A percentile compares a stretch with the other conserved stretches of the same genome.
phyloP scores from a whole-genome alignment of 768 basidiomycete genomes.

The Rhodotorula graminis region DNA sequence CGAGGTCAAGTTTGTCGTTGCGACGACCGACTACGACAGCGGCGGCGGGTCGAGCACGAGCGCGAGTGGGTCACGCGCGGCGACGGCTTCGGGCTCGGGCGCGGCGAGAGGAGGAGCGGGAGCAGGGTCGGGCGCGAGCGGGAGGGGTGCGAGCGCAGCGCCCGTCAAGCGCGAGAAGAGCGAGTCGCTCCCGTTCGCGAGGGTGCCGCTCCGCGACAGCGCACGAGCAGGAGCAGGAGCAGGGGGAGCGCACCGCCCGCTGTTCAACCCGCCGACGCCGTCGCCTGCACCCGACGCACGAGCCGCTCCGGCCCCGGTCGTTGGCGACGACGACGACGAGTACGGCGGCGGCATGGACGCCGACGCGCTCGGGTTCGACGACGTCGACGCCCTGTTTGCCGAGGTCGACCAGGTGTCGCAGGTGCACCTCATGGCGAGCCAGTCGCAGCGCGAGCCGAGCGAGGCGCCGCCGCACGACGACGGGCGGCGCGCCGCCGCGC shows the following conservation, averaged over 20 bases:
- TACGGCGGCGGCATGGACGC: slow-evolving; percentile 12
- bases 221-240: neutral
- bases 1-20: slow-evolving; percentile 27
- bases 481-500: no score
- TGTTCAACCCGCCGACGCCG: slow-evolving; percentile 30
- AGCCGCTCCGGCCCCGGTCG: neutral
- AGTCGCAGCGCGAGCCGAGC: neutral
- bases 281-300: slow-evolving; percentile 1
- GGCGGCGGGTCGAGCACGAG: neutral
- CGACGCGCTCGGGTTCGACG: neutral
- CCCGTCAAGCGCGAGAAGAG: slow-evolving; percentile 26
- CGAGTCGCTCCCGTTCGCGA: neutral
- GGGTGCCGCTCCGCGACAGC: no score
- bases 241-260: neutral
- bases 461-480: no score
- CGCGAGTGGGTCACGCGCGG: no score
- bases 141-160: no score
- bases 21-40: slow-evolving; percentile 31
- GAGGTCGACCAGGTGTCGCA: slow-evolving; percentile 30
- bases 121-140: no score
- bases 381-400: slow-evolving; percentile 4
- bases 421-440: neutral
- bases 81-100: neutral
- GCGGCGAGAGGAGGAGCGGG: neutral
- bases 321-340: slow-evolving; percentile 17